Evolutionary conservation across 352 stramenopile genomes (phyloP).

Genomic region (Globisporangium nodosum): DNA sequence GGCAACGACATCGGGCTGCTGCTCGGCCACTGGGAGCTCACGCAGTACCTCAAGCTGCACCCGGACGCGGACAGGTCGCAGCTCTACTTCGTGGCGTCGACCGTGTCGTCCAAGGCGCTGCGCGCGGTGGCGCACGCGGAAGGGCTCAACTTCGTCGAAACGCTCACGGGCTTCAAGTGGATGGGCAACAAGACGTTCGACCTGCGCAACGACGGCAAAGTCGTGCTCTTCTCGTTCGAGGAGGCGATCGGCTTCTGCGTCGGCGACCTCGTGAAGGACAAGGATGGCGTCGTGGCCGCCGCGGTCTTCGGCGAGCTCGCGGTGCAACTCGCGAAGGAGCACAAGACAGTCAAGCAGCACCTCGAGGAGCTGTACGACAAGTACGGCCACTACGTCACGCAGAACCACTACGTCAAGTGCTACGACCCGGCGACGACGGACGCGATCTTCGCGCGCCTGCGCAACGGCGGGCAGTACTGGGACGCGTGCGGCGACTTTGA

Average conservation of each 20-base stretch:
- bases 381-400: slow-evolving; percentile 96
- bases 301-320: slow-evolving; percentile 91
- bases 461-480: slow-evolving; percentile 88
- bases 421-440: slow-evolving; percentile 85
- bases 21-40: slow-evolving; percentile 91
- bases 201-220: slow-evolving; percentile 82
- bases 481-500: slow-evolving; percentile 71
- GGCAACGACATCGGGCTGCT: slow-evolving; percentile 97
- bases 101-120: slow-evolving; percentile 97
- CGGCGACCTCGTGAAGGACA: slow-evolving; percentile 96
- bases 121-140: slow-evolving; percentile 87
- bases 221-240: slow-evolving; percentile 96
- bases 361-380: slow-evolving; percentile 88
- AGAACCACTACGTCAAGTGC: slow-evolving; percentile 98
- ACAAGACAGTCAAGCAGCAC: slow-evolving; percentile 62
- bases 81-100: slow-evolving; percentile 92
- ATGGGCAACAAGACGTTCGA: slow-evolving; percentile 91
- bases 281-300: slow-evolving; percentile 95
- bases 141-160: slow-evolving; percentile 96
- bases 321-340: slow-evolving; percentile 53
- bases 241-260: slow-evolving; percentile 98
- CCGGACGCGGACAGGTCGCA: slow-evolving; percentile 51
- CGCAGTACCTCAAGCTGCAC: slow-evolving; percentile 54
- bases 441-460: slow-evolving; percentile 90
- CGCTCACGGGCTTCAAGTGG: slow-evolving; percentile 99